These are phyloP conservation scores for Penicillium sp. DNA, from an alignment of 2,329 filamentous ascomycete genomes.

Conservation along the genomic window DNA sequence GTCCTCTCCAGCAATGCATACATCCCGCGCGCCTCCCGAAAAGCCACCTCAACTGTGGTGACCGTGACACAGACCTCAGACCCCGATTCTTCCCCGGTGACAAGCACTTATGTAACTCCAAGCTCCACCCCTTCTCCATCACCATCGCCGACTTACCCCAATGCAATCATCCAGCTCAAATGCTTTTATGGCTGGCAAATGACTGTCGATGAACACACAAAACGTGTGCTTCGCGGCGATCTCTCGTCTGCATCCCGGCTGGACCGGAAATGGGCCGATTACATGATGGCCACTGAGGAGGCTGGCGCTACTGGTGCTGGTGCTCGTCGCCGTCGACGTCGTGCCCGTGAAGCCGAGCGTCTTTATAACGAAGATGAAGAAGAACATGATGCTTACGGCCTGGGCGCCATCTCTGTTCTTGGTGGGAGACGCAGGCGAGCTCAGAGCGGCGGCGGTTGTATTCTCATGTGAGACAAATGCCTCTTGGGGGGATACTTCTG, in stretches of 20 bases:
- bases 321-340: conserved; percentile 66
- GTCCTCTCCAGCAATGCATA: conserved; percentile 82
- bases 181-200: conserved; percentile 96
- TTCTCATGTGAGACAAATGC: conserved; percentile 60
- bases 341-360: conserved; percentile 77
- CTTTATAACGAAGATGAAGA: conserved; percentile 80
- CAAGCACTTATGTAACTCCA: conserved; percentile 28
- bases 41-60: conserved; percentile 29
- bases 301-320: conserved; percentile 63
- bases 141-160: conserved; percentile 55
- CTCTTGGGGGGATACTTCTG: not conserved
- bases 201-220: conserved; percentile 90
- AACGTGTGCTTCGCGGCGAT: conserved; percentile 76
- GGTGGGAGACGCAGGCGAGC: conserved; percentile 59
- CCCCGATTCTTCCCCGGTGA: conserved; percentile 18
- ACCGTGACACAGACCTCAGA: conserved; percentile 35
- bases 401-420: conserved; percentile 37
- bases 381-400: conserved; percentile 49
- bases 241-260: conserved; percentile 71
- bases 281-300: conserved; percentile 90
- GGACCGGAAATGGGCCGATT: conserved; percentile 88
- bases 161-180: conserved; percentile 80
- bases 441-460: conserved; percentile 62
- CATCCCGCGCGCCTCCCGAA: conserved; percentile 53
- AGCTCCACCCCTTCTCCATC: conserved; percentile 26